phyloP scores from a whole-genome alignment of 176 grass and related monocot genomes.

The Zoysia japonica region DNA sequence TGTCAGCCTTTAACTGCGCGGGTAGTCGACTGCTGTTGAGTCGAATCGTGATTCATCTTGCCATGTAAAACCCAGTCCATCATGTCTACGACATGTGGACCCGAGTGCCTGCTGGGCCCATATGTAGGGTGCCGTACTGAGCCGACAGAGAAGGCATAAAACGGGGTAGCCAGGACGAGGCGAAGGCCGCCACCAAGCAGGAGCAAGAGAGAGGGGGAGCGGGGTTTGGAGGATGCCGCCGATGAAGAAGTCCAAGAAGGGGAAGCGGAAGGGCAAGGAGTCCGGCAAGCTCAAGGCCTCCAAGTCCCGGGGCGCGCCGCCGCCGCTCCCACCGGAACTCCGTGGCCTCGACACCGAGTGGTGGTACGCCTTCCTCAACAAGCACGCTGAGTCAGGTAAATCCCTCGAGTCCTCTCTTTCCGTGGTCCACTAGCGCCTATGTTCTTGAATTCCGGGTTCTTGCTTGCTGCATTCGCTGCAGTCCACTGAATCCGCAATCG shows the following conservation, averaged over 20 bases:
- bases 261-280: conserved; percentile 73
- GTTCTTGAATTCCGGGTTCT: not conserved
- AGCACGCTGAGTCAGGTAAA: conserved; percentile 55
- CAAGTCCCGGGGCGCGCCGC: conserved; percentile 36
- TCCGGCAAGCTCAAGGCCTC: conserved; percentile 33
- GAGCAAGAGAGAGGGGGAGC: too few species aligned
- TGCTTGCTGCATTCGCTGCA: conserved; percentile 30
- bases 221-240: conserved; percentile 42
- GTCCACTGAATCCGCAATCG: not conserved
- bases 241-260: conserved; percentile 75
- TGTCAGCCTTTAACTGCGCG: too few species aligned
- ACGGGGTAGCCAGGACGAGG: not conserved
- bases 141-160: conserved; percentile 7
- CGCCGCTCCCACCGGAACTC: conserved; percentile 54
- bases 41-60: not conserved
- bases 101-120: too few species aligned
- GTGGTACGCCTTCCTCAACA: conserved; percentile 86
- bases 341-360: conserved; percentile 80
- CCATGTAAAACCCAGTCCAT: not conserved
- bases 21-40: too few species aligned
- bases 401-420: not conserved
- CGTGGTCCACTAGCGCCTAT: not conserved
- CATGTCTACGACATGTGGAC: too few species aligned
- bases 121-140: too few species aligned
- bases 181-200: not conserved